phyloP scores from a whole-genome alignment of 331 rosid genomes.

The Pyracantha coccinea region DNA sequence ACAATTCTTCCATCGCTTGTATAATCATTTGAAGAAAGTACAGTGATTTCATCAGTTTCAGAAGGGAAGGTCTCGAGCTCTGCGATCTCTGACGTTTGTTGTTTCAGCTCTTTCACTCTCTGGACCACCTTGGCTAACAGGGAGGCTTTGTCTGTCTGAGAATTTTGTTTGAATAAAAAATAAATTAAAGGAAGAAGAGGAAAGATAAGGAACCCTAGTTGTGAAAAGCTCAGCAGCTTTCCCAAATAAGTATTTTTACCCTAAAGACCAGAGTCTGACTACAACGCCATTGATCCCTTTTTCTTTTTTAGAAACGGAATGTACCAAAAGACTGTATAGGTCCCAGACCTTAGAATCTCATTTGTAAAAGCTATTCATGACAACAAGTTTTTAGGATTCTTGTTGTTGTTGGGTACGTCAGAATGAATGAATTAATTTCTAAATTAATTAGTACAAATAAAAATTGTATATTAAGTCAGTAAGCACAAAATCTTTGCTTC shows the following conservation, averaged over 20 bases:
- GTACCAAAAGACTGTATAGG: not conserved
- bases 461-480: not conserved
- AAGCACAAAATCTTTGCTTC: not conserved
- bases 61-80: conserved; percentile 73
- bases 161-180: not conserved
- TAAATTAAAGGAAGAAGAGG: not conserved
- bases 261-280: conserved; percentile 9
- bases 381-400: not conserved
- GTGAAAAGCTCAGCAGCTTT: conserved; percentile 36
- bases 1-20: conserved; percentile 44
- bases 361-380: not conserved
- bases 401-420: not conserved
- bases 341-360: conserved; percentile 11
- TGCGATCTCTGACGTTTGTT: conserved; percentile 53
- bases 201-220: conserved; percentile 2
- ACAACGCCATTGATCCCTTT: not conserved
- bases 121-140: conserved; percentile 89
- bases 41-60: conserved; percentile 76
- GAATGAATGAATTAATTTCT: not conserved
- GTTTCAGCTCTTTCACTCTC: conserved; percentile 73
- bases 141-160: conserved; percentile 91
- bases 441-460: not conserved
- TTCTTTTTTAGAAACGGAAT: conserved; percentile 4
- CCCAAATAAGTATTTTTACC: conserved; percentile 12
- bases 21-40: conserved; percentile 37